A percentile compares a stretch with the other conserved stretches of the same genome.
Evolutionary conservation across 768 basidiomycete species (phyloP).

Genomic region (Cubamyces lactineus): DNA sequence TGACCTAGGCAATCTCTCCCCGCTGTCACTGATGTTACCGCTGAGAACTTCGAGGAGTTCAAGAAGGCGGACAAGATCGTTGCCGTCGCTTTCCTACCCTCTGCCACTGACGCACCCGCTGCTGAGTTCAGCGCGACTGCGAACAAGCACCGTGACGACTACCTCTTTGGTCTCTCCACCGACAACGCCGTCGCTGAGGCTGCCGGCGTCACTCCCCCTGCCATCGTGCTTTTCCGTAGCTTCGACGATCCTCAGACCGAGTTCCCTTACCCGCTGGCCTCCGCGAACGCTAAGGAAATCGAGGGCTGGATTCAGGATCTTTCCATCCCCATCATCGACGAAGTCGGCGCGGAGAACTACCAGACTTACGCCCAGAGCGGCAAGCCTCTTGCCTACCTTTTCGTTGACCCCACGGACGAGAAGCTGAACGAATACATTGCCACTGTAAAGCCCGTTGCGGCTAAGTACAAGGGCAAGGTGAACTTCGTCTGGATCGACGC

Average conservation of each 20-base stretch:
- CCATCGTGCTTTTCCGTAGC: conserved; percentile 87
- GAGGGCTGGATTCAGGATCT: conserved; percentile 82
- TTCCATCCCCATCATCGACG: conserved; percentile 85
- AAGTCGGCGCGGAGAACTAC: conserved; percentile 96
- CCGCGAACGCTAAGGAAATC: conserved; percentile 62
- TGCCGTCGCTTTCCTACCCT: conserved; percentile 79
- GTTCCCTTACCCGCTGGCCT: conserved; percentile 65
- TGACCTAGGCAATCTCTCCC: conserved; percentile 85
- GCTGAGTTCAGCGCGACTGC: conserved; percentile 80
- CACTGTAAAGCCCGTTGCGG: conserved; percentile 73
- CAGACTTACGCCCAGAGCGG: conserved; percentile 75
- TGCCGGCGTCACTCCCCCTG: conserved; percentile 77
- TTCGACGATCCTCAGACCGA: conserved; percentile 83
- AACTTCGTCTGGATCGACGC: conserved; percentile 99
- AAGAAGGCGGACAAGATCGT: conserved; percentile 89
- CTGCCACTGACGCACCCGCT: conserved; percentile 69
- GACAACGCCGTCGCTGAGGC: conserved; percentile 69
- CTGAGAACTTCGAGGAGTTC: conserved; percentile 82
- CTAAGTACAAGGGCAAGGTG: conserved; percentile 80
- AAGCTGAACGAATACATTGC: conserved; percentile 68
- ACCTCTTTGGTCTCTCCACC: conserved; percentile 86
- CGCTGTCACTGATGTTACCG: conserved; percentile 83
- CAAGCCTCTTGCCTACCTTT: conserved; percentile 93
- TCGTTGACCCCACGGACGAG: conserved; percentile 79
- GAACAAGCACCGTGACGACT: conserved; percentile 88